Conservation (phyloP, 169 alveolate genomes). For the Perkinsus marinus region DNA sequence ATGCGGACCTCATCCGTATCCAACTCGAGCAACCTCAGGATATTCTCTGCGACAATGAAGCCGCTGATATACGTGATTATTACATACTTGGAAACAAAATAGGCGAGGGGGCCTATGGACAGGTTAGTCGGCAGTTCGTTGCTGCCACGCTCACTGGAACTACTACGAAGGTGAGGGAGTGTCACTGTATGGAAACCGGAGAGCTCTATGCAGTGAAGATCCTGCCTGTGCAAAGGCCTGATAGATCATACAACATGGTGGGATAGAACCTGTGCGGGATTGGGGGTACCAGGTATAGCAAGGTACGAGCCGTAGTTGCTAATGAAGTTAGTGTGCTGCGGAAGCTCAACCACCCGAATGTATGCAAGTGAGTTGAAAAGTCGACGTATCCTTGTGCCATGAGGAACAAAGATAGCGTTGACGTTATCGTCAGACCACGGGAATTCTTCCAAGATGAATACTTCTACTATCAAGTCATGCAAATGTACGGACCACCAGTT, state of each 20-base stretch:
- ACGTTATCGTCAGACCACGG: not conserved
- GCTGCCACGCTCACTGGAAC: too few relatives aligned
- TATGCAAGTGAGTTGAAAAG: not conserved
- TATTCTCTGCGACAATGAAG: not conserved
- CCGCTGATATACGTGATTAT: not conserved
- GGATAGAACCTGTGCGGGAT: not conserved
- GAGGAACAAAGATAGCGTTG: too few relatives aligned
- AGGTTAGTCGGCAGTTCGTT: not conserved
- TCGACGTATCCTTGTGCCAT: too few relatives aligned
- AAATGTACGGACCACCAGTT: not conserved
- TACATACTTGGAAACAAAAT: not conserved
- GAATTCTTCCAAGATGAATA: not conserved
- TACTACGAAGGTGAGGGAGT: not conserved
- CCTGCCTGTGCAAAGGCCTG: not conserved
- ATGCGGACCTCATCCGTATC: not conserved
- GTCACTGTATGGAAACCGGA: not conserved
- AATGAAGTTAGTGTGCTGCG: not conserved
- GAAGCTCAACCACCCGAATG: not conserved
- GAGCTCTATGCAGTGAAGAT: not conserved
- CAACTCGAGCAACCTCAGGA: not conserved
- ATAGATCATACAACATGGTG: not conserved
- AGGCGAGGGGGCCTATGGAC: not conserved
- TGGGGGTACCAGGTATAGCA: not conserved
- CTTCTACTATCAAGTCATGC: not conserved
- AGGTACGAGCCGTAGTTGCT: not conserved